These are phyloP conservation scores for Neurospora sp. DNA, from an alignment of 495 filamentous ascomycete species.

Conservation along the genomic window DNA sequence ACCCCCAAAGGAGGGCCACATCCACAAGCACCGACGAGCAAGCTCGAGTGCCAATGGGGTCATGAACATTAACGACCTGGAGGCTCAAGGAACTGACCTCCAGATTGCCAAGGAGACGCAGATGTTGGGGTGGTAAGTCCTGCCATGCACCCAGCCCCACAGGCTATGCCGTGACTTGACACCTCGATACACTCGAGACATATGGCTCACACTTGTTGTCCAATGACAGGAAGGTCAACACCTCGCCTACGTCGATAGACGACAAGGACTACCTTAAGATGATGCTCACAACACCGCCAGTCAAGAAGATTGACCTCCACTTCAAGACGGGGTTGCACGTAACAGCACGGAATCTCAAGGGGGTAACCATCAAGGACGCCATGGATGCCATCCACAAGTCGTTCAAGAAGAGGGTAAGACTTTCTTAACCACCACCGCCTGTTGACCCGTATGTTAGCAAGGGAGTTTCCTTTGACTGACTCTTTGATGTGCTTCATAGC, in stretches of 20 bases:
- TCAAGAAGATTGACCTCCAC: conserved; percentile 89
- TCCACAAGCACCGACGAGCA: conserved; percentile 44
- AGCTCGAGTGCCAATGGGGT: conserved; percentile 59
- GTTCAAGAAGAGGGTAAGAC: conserved; percentile 79
- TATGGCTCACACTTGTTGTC: conserved; percentile 1
- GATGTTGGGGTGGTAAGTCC: conserved; percentile 74
- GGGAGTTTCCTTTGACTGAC: not conserved
- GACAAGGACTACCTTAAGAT: conserved; percentile 77
- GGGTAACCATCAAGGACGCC: conserved; percentile 91
- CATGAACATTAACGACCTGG: conserved; percentile 75
- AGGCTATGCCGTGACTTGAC: not conserved
- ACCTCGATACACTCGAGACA: not conserved
- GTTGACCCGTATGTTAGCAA: not conserved
- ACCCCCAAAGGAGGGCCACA: conserved; percentile 47
- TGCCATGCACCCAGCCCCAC: not conserved
- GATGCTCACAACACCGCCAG: conserved; percentile 62
- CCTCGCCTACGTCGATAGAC: conserved; percentile 59
- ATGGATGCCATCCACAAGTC: conserved; percentile 88
- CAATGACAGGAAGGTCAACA: conserved; percentile 76
- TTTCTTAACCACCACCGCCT: not conserved
- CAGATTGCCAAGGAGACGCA: conserved; percentile 81
- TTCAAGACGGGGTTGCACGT: conserved; percentile 82
- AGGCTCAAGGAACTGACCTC: conserved; percentile 62
- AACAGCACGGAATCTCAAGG: conserved; percentile 79
- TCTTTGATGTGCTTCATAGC: conserved; percentile 34